Conservation (phyloP, 1,284 basidiomycete species). For the Somion occarium region DNA sequence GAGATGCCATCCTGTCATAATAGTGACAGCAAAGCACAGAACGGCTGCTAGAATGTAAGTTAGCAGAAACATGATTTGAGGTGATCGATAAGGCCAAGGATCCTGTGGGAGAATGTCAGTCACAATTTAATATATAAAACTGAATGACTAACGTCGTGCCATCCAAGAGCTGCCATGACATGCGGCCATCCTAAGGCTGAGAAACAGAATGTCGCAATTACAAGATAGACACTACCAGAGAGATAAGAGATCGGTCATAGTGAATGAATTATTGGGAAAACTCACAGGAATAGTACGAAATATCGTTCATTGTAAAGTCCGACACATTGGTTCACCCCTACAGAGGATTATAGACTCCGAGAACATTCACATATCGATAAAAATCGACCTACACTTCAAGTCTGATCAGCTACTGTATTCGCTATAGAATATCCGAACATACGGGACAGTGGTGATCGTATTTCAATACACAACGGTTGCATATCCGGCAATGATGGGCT, state of each 20-base stretch:
- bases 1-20: constrained; percentile 83
- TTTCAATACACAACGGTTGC: constrained; percentile 88
- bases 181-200: constrained; percentile 53
- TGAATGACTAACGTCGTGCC: constrained; percentile 19
- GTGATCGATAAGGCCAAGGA: constrained; percentile 64
- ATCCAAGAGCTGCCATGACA: constrained; percentile 55
- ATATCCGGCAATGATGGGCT: constrained; percentile 93
- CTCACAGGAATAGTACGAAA: constrained; percentile 92
- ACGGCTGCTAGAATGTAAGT: constrained; percentile 77
- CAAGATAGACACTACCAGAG: constrained; percentile 65
- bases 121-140: constrained; percentile 4
- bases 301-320: constrained; percentile 95
- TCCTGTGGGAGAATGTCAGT: constrained; percentile 17
- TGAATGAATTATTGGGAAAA: constrained; percentile 7
- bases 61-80: constrained; percentile 68
- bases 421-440: constrained; percentile 25
- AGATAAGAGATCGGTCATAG: background rate
- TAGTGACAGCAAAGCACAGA: constrained; percentile 71
- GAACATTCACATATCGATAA: constrained; percentile 9
- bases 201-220: constrained; percentile 56
- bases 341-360: background rate
- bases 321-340: constrained; percentile 97
- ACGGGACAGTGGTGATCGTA: constrained; percentile 96
- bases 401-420: constrained; percentile 5
- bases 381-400: constrained; percentile 37